Evolutionary conservation across 2,329 filamentous ascomycete genomes (phyloP).

Genomic region (Trichoderma afroharzianum): DNA sequence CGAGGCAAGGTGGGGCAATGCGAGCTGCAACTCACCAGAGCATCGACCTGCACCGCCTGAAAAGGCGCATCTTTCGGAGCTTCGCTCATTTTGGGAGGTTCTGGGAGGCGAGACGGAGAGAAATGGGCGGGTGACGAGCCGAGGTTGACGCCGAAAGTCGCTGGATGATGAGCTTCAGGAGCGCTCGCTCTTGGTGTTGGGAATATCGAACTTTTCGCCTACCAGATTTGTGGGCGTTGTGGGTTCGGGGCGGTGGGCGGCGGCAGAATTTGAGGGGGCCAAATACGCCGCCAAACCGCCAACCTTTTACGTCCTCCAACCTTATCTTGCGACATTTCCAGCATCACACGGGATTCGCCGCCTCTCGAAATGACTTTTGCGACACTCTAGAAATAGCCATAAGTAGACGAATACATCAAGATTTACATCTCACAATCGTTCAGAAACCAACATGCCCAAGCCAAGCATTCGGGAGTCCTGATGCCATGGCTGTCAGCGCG

Average conservation of each 20-base stretch:
- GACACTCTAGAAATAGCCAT: conserved; percentile 1
- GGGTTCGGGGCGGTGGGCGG: conserved; percentile 37
- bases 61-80: conserved; percentile 65
- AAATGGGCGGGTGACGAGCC: conserved; percentile 23
- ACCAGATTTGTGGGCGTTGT: conserved; percentile 45
- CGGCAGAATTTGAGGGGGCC: conserved; percentile 32
- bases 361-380: background rate
- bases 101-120: background rate
- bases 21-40: conserved; percentile 63
- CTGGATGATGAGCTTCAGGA: conserved; percentile 17
- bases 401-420: conserved; percentile 13
- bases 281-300: conserved; percentile 1
- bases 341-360: background rate
- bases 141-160: conserved; percentile 25
- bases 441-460: background rate
- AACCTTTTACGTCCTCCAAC: background rate
- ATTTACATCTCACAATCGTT: background rate
- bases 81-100: conserved; percentile 52
- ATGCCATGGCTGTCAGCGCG: background rate
- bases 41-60: conserved; percentile 89
- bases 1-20: conserved; percentile 34
- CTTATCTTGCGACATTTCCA: background rate
- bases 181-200: conserved; percentile 29
- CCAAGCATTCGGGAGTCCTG: background rate
- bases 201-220: conserved; percentile 43